Evolutionary conservation across 225 moss, liverwort and hornwort species (phyloP), one percentile per base, ranked within the genome.

Genomic region (Bryum argenteum): DNA sequence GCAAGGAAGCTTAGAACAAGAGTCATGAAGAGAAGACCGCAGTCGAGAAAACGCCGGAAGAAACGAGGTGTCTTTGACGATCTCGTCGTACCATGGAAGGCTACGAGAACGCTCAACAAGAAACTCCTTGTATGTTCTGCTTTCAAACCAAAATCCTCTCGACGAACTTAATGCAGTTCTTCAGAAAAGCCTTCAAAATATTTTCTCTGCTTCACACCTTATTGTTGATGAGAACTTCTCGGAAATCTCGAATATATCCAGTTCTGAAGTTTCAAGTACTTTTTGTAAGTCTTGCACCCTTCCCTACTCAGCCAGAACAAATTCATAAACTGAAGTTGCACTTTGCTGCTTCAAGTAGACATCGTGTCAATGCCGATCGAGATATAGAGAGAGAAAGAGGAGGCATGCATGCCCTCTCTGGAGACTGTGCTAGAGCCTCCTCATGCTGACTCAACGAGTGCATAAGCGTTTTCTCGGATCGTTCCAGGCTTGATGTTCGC

Each of bases 51-150:
- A 63, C 64, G 14, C 6, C 0, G 9, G 44, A 75, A 47, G 38
- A 62, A 9, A 13, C 54, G 9, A 20, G 67, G 18, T 56, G 11
- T 17, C 44, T 15, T 78, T 24, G 13, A 72, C 0, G 26, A 68
- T 18, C 1, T 62, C 3, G 44, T 68, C 54, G 22, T 33, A 24
- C 67, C 1, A 1, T n/a, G 4, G 53, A 65, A 69, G 48, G 28
- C n/a, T 41, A 11, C 55, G 20, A 65, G 16, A 75, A 75, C 11
- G 1, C 37, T 78, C 8, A 16, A 75, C 23, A 72, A 71, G 26
- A 33, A 3, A 54, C 54, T 72, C 19, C 72, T 78, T 64, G 71
- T 71, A 65, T 53, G 20, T 71, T 4, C 37, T 61, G 40, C 11
- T 68, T 65, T 53, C 3, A 54, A 10, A 47, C 13, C 12, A 3